Evolutionary conservation across 345 rosid genomes (phyloP), one percentile per base, ranked within the genome.

Genomic region (Erysimum cheiranthoides): DNA sequence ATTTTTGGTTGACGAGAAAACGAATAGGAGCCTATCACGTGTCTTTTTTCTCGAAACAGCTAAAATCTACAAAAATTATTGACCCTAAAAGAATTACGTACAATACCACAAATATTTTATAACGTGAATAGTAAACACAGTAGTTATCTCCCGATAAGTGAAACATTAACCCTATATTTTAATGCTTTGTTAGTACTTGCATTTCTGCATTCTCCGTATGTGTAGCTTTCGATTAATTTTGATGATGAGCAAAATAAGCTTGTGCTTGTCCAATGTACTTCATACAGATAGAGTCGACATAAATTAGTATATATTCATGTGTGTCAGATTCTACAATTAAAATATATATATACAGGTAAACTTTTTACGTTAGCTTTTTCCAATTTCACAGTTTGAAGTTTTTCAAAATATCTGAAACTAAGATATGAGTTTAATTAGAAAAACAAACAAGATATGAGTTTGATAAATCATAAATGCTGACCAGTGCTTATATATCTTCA

Each of bases 21-120:
- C 69, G 68, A 78, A 71, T 58, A 32, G 21, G 6, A 78, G 76
- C 54, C 56, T 58, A 58, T 71, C 77, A 78, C 81, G 77, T 78
- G 81, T 65, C 53, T 63, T 51, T 34, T 70, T 63, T 70, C 75
- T 77, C 62, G 72, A 71, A 64, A 46, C 45, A 46, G 14, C 60
- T 39, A 27, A 73, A 9, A 21, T 30, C 59, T 50, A 21, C 12
- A 11, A 2, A 66, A 66, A 17, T 11, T 34, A 34, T 49, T 34
- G 58, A 66, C 70, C 18, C 13, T 49, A 49, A 6, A 49, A 35
- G 8, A 66, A 35, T 35, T 66, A 66, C 32, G 18, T 18, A 11
- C 18, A 9, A 34, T 11, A 28, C 27, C 50, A 40, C 8, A 25
- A 21, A 0, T 38, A 21, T 61, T 11, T 11, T 18, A 3, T 7